A percentile compares a stretch with the other conserved stretches of the same genome.
These are phyloP conservation scores for Sclerotinia borealis DNA, from an alignment of 2,329 filamentous ascomycete genomes.

Conservation along the genomic window DNA sequence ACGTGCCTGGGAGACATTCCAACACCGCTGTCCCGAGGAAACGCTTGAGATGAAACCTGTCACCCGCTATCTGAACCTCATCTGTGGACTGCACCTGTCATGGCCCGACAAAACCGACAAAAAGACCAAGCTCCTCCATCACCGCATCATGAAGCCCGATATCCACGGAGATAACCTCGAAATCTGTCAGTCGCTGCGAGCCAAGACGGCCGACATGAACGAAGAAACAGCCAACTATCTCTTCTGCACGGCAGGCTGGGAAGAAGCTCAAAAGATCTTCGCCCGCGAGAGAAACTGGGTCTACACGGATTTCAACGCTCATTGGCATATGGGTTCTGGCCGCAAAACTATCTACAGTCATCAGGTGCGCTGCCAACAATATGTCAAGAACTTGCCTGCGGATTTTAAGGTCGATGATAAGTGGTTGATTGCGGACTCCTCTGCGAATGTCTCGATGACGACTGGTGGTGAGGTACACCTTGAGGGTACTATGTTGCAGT, in stretches of 20 bases:
- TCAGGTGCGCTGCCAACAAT: too few relatives aligned
- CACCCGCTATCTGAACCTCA: constrained; percentile 3
- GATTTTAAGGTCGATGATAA: too few relatives aligned
- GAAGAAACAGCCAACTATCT: neutral
- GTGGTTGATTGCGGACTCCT: too few relatives aligned
- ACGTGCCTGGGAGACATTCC: neutral
- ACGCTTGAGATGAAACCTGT: neutral
- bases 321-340: neutral
- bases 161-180: neutral
- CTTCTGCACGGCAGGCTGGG: neutral
- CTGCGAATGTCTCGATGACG: too few relatives aligned
- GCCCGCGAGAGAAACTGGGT: neutral
- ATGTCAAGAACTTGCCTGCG: too few relatives aligned
- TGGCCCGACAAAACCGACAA: neutral
- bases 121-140: neutral
- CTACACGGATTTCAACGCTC: neutral
- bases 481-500: too few relatives aligned
- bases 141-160: neutral
- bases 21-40: neutral
- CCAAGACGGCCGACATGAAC: neutral
- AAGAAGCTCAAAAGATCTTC: neutral
- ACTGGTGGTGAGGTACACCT: too few relatives aligned
- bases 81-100: neutral
- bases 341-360: neutral
- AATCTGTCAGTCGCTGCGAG: neutral